A percentile compares a stretch with the other conserved stretches of the same genome.
Evolutionary conservation across 225 moss, liverwort and hornwort genomes (phyloP).

Genomic region (Sphagnum contortum): DNA sequence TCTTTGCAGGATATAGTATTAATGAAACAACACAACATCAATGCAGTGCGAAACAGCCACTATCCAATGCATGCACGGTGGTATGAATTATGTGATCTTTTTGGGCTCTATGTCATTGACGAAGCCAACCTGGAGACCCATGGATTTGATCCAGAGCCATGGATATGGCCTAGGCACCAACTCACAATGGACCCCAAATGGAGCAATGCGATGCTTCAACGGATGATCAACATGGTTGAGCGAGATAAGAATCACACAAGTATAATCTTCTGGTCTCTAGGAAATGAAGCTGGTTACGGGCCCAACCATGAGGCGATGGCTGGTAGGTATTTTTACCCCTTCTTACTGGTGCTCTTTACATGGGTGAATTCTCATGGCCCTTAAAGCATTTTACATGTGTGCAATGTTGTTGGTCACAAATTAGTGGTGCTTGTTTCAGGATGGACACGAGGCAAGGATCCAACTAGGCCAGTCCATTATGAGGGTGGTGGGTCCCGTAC

Average conservation of each 20-base stretch:
- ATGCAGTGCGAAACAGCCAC: slow-evolving; percentile 91
- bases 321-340: slow-evolving; percentile 28
- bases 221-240: slow-evolving; percentile 98
- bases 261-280: slow-evolving; percentile 92
- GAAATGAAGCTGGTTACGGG: slow-evolving; percentile 93
- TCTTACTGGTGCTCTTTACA: background rate
- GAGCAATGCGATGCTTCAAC: slow-evolving; percentile 78
- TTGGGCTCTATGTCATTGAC: slow-evolving; percentile 89
- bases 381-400: background rate
- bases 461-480: slow-evolving; percentile 78
- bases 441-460: slow-evolving; percentile 83
- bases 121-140: slow-evolving; percentile 99
- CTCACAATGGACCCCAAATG: slow-evolving; percentile 78
- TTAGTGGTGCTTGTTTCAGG: slow-evolving; percentile 27
- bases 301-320: slow-evolving; percentile 98
- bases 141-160: slow-evolving; percentile 96
- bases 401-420: background rate
- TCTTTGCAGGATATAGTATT: slow-evolving; percentile 67
- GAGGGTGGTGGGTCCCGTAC: slow-evolving; percentile 94
- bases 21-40: slow-evolving; percentile 97
- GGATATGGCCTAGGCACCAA: slow-evolving; percentile 74
- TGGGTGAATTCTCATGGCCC: slow-evolving; percentile 1
- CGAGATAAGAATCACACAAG: slow-evolving; percentile 95
- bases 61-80: slow-evolving; percentile 96
- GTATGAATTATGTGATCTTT: slow-evolving; percentile 97